Conservation (phyloP, 345 rosid genomes). For the Sisymbrium irio region DNA sequence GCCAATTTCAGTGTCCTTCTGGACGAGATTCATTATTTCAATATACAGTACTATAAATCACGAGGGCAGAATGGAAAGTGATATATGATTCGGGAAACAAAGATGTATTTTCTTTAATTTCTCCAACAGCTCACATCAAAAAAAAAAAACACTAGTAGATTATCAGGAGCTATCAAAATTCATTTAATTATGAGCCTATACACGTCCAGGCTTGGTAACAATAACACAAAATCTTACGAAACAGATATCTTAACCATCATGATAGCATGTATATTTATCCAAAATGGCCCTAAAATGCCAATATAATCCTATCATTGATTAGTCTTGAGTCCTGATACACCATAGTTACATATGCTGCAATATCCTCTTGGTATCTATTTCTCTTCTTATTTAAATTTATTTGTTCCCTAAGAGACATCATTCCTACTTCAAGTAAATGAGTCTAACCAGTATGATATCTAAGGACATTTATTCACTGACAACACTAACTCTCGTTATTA, state of each 20-base stretch:
- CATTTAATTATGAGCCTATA: not conserved
- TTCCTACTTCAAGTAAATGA: not conserved
- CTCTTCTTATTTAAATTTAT: not conserved
- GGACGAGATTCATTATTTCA: not conserved
- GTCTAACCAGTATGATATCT: not conserved
- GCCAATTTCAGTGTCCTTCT: not conserved
- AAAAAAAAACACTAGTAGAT: not conserved
- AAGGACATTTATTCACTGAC: not conserved
- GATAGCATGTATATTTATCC: not conserved
- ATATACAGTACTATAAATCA: not conserved
- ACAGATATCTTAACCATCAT: not conserved
- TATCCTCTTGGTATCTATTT: not conserved
- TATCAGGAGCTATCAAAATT: not conserved
- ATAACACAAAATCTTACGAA: not conserved
- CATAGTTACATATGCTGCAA: not conserved
- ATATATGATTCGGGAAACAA: not conserved
- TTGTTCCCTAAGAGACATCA: constrained; percentile 4
- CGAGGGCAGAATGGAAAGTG: not conserved
- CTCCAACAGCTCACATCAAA: not conserved
- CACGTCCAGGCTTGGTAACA: constrained; percentile 7
- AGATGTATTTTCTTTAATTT: not conserved
- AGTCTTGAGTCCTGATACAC: not conserved
- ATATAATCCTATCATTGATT: not conserved
- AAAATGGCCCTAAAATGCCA: not conserved
- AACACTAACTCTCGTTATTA: not conserved